These are phyloP conservation scores for Acer yangbiense DNA, from an alignment of 345 rosid species.

Conservation along the genomic window DNA sequence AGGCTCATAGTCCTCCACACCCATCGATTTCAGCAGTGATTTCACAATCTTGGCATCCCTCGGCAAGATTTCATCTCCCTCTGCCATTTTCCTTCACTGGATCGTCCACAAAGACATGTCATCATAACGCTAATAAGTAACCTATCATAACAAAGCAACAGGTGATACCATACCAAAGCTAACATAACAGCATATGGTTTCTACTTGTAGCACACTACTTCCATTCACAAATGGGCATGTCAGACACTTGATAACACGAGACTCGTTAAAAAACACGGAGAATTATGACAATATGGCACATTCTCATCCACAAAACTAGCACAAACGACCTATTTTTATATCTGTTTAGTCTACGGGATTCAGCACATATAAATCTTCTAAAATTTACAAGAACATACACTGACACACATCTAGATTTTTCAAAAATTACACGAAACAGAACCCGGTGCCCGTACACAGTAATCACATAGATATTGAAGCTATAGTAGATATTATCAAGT, in stretches of 20 bases:
- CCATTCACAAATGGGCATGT: background rate
- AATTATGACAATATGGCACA: background rate
- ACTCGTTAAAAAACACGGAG: background rate
- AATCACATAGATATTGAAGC: background rate
- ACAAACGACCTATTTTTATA: background rate
- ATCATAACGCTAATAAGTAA: background rate
- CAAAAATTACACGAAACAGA: background rate
- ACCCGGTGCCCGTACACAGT: background rate
- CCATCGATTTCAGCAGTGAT: conserved; percentile 85
- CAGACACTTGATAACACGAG: background rate
- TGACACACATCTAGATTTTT: background rate
- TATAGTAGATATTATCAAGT: background rate
- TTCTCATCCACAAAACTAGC: background rate
- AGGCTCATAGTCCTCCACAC: conserved; percentile 91
- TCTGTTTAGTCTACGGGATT: background rate
- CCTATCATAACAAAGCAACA: background rate
- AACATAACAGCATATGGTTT: background rate
- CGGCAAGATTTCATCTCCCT: conserved; percentile 64
- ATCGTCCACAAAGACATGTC: conserved; percentile 4
- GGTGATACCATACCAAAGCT: background rate
- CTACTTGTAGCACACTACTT: background rate
- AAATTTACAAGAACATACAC: background rate
- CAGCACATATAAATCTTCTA: background rate
- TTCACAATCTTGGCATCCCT: conserved; percentile 90
- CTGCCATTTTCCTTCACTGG: conserved; percentile 42